Base-by-base conservation (phyloP, 139 green algal genomes). In the Limnomonas spitsbergensis region DNA sequence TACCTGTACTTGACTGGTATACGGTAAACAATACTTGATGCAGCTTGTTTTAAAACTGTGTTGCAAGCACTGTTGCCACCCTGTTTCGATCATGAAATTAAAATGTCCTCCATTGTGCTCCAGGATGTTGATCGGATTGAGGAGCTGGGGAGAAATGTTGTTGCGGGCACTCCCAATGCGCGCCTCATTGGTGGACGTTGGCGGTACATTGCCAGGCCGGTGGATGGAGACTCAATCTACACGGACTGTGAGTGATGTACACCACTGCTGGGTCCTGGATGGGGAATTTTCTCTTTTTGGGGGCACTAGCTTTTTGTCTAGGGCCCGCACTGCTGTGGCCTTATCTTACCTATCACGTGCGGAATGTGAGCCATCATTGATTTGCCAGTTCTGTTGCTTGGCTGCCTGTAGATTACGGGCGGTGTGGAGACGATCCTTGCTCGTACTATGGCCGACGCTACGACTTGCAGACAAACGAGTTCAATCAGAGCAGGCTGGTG, bases 151-250 rank as follows among this genome's bases (percentile, higher is more conserved):
- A 52, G 38, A 1, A 78, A 78, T 37, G 56, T 83, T 27, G 27
- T 42, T 2, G 47, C 78, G 32, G 78, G 71, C 2, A 66, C 69
- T 1, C 29, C 66, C 38, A 83, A 83, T 53, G 40, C 24, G 3
- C 70, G 78, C 24, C 53, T 83, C 2, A 37, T 83, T 3, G 71
- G 71, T 54, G 66, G 78, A 38, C 29, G 69, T 47, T 79, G 74
- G 74, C 34, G 66, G 20, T 81, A 76, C 66, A 75, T 81, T 4
- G 61, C 66, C 9, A 71, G 77, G 3, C 77, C 77, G 1, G 36
- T 73, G 27, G 77, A 82, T 2, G 77, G 77, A 9, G 77, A 82
- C 35, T 26, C 66, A 27, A 53, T 79, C 4, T 79, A 79, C 75
- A 79, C 75, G 7, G 75, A 71, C 38, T 74, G 9, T 72, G 61